Conservation (phyloP, 2,329 filamentous ascomycete genomes). For the Fonsecaea pedrosoi region DNA sequence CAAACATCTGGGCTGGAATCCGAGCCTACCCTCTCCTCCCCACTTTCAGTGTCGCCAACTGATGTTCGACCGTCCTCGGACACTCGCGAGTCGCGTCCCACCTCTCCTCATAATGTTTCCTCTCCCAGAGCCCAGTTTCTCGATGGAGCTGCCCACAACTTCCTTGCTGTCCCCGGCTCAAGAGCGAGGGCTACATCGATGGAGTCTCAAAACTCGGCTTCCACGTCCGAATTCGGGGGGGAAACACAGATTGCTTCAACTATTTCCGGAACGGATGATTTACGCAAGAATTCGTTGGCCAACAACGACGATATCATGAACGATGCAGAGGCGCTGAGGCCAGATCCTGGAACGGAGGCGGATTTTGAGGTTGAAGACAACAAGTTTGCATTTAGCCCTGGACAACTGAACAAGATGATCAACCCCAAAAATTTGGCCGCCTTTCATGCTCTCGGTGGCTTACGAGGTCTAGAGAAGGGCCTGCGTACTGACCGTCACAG, state of each 20-base stretch:
- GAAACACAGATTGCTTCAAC: slow-evolving; percentile 59
- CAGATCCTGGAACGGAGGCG: slow-evolving; percentile 73
- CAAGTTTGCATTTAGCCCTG: slow-evolving; percentile 74
- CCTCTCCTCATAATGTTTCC: slow-evolving; percentile 71
- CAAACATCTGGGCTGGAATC: slow-evolving; percentile 49
- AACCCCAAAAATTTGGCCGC: slow-evolving; percentile 80
- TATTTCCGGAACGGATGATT: slow-evolving; percentile 50
- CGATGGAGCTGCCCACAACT: slow-evolving; percentile 61
- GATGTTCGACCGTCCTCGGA: slow-evolving; percentile 63
- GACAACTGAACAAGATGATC: slow-evolving; percentile 75
- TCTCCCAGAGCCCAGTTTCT: slow-evolving; percentile 62
- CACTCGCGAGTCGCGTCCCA: slow-evolving; percentile 66
- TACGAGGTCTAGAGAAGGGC: slow-evolving; percentile 75
- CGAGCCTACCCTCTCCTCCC: slow-evolving; percentile 43
- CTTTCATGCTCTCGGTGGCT: slow-evolving; percentile 76
- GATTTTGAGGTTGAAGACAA: slow-evolving; percentile 73
- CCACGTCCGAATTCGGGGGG: slow-evolving; percentile 60
- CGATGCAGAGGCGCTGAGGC: slow-evolving; percentile 68
- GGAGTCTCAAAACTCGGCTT: slow-evolving; percentile 59
- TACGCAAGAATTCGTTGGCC: slow-evolving; percentile 45
- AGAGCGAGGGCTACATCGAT: slow-evolving; percentile 69
- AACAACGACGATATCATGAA: slow-evolving; percentile 60
- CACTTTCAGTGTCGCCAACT: slow-evolving; percentile 49
- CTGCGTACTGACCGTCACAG: slow-evolving; percentile 68
- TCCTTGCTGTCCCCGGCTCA: slow-evolving; percentile 68